These are phyloP conservation scores for Flagelloscypha sp. DNA, from an alignment of 768 basidiomycete species.

Conservation along the genomic window DNA sequence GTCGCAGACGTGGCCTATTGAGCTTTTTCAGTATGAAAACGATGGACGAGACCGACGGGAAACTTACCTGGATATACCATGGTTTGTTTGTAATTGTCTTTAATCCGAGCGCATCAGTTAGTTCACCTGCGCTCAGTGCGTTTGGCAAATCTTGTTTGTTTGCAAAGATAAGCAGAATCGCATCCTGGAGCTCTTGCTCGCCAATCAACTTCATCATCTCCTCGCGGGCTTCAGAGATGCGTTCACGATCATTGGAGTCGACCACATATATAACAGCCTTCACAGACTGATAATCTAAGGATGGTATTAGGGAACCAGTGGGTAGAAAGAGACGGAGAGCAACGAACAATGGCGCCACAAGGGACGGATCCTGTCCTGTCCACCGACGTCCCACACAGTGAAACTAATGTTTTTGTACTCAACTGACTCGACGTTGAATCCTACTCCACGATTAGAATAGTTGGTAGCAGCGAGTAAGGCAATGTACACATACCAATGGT, in stretches of 20 bases:
- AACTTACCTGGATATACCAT: too few species aligned
- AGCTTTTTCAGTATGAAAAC: too few species aligned
- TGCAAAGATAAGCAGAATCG: neutral
- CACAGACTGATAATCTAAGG: constrained; percentile 15
- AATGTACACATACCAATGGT: constrained; percentile 20
- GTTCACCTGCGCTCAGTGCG: too few species aligned
- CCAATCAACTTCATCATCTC: constrained; percentile 35
- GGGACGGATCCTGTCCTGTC: constrained; percentile 37
- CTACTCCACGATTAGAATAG: neutral
- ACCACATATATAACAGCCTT: constrained; percentile 63
- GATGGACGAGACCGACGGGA: too few species aligned
- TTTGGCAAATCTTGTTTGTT: constrained; percentile 4
- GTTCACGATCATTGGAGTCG: constrained; percentile 43
- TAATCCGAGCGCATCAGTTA: too few species aligned
- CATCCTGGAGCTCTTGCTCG: constrained; percentile 22
- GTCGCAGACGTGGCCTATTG: too few species aligned
- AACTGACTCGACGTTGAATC: constrained; percentile 57
- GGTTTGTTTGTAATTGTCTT: too few species aligned
- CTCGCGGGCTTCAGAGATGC: constrained; percentile 44
- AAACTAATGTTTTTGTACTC: constrained; percentile 37
- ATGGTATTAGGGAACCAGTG: too few species aligned
- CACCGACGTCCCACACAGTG: constrained; percentile 60
- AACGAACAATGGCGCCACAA: constrained; percentile 21
- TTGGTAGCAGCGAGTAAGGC: neutral
- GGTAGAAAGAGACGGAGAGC: neutral